Conservation (phyloP, 805 yeast genomes). For the Yarrowia alimentaria region DNA sequence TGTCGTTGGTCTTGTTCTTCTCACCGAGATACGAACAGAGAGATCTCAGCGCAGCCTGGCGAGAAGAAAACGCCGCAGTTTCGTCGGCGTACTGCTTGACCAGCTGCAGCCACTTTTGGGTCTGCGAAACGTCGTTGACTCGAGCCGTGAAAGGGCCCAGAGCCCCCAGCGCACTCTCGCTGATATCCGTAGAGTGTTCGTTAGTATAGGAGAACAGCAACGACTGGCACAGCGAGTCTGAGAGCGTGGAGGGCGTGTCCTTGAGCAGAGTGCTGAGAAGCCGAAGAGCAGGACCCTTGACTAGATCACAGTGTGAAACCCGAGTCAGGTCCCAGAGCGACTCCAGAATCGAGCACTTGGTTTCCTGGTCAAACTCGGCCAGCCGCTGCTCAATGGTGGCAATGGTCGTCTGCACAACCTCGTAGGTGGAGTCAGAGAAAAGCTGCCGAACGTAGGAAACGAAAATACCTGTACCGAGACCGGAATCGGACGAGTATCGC, state of each 20-base stretch:
- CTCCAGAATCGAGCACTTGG: slow-evolving; percentile 12
- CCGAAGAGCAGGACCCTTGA: slow-evolving; percentile 35
- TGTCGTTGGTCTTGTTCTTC: background rate
- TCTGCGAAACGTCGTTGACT: slow-evolving; percentile 31
- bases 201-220: slow-evolving; percentile 40
- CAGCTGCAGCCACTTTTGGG: slow-evolving; percentile 37
- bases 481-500: slow-evolving; percentile 15
- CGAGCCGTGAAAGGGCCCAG: slow-evolving; percentile 47
- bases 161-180: slow-evolving; percentile 50
- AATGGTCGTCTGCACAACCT: slow-evolving; percentile 32
- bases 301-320: slow-evolving; percentile 33
- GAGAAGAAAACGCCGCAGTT: slow-evolving; percentile 45
- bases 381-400: slow-evolving; percentile 27
- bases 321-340: slow-evolving; percentile 33
- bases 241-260: slow-evolving; percentile 14
- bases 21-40: slow-evolving; percentile 40
- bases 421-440: slow-evolving; percentile 32
- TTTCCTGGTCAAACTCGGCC: slow-evolving; percentile 16
- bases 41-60: slow-evolving; percentile 50
- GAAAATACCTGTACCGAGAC: slow-evolving; percentile 11
- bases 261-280: slow-evolving; percentile 29
- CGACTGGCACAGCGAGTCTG: slow-evolving; percentile 20
- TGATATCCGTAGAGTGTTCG: slow-evolving; percentile 45
- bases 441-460: slow-evolving; percentile 25
- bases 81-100: slow-evolving; percentile 43